Percentiles rank a stretch among this genome's conserved stretches.
Evolutionary conservation across 1,284 basidiomycete genomes (phyloP).

Genomic region (Ceratobasidium theobromae): DNA sequence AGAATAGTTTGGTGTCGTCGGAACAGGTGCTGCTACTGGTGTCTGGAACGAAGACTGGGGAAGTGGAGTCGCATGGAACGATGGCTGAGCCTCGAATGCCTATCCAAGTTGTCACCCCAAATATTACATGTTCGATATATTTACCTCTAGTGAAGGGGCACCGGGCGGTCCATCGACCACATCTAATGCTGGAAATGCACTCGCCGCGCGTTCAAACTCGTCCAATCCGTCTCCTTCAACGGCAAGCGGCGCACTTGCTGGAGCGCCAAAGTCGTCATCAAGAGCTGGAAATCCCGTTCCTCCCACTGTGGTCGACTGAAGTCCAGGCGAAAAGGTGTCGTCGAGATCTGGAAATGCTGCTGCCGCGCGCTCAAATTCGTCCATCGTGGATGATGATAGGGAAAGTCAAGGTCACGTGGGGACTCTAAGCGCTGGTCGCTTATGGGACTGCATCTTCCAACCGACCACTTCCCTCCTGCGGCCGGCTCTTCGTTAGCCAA

Average conservation of each 20-base stretch:
- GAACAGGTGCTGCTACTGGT: slow-evolving; percentile 11
- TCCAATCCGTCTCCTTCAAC: slow-evolving; percentile 61
- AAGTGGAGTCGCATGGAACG: slow-evolving; percentile 41
- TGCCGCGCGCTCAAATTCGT: slow-evolving; percentile 71
- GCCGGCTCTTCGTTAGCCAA: too few species aligned
- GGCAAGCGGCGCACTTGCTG: slow-evolving; percentile 2
- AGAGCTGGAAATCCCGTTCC: neutral
- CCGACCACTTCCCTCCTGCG: too few species aligned
- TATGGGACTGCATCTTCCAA: too few species aligned
- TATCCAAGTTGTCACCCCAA: slow-evolving; percentile 46
- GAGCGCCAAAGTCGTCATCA: slow-evolving; percentile 17
- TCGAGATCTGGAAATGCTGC: slow-evolving; percentile 86
- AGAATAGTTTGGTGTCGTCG: slow-evolving; percentile 16
- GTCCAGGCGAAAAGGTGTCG: slow-evolving; percentile 43
- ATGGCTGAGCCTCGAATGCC: slow-evolving; percentile 42
- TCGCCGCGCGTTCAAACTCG: slow-evolving; percentile 67
- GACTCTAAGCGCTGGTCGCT: too few species aligned
- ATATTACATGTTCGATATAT: neutral
- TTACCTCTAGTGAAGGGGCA: slow-evolving; percentile 42
- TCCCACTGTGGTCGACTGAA: neutral
- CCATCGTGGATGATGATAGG: too few species aligned
- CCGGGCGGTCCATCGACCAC: slow-evolving; percentile 52
- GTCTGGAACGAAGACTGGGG: slow-evolving; percentile 30
- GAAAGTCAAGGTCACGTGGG: too few species aligned
- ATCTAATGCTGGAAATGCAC: slow-evolving; percentile 84